Evolutionary conservation across 352 stramenopile genomes (phyloP).

Genomic region (Pythium myriotylum): DNA sequence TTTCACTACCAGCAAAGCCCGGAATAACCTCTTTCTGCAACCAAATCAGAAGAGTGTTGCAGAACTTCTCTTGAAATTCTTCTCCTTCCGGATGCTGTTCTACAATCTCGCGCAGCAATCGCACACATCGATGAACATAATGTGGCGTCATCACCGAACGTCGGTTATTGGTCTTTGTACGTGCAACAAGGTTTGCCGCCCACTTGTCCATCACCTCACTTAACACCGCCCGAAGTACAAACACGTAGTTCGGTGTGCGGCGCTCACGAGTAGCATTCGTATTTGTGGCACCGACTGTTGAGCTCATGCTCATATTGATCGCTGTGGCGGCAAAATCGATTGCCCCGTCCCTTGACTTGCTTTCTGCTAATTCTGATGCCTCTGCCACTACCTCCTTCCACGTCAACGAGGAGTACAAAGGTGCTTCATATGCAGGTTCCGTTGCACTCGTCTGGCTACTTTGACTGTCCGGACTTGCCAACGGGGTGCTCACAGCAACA

Average conservation of each 20-base stretch:
- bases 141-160: conserved; percentile 82
- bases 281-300: conserved; percentile 66
- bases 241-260: conserved; percentile 83
- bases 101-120: conserved; percentile 80
- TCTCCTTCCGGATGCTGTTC: conserved; percentile 85
- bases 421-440: conserved; percentile 48
- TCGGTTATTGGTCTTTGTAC: conserved; percentile 70
- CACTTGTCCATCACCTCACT: conserved; percentile 90
- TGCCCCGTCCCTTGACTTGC: conserved; percentile 64
- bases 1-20: conserved; percentile 78
- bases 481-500: conserved; percentile 45
- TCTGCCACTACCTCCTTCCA: conserved; percentile 78
- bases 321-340: conserved; percentile 70
- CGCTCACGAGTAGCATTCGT: conserved; percentile 78
- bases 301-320: conserved; percentile 86
- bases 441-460: conserved; percentile 44
- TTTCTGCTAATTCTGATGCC: conserved; percentile 49
- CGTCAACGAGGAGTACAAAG: conserved; percentile 56
- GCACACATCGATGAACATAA: conserved; percentile 84
- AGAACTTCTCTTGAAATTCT: conserved; percentile 85
- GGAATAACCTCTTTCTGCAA: conserved; percentile 86
- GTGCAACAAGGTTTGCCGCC: conserved; percentile 74
- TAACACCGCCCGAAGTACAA: conserved; percentile 81
- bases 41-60: conserved; percentile 84
- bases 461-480: conserved; percentile 66